A percentile compares a stretch with the other conserved stretches of the same genome.
Evolutionary conservation across 2,329 filamentous ascomycete genomes (phyloP).

Genomic region (Colletotrichum graminicola): DNA sequence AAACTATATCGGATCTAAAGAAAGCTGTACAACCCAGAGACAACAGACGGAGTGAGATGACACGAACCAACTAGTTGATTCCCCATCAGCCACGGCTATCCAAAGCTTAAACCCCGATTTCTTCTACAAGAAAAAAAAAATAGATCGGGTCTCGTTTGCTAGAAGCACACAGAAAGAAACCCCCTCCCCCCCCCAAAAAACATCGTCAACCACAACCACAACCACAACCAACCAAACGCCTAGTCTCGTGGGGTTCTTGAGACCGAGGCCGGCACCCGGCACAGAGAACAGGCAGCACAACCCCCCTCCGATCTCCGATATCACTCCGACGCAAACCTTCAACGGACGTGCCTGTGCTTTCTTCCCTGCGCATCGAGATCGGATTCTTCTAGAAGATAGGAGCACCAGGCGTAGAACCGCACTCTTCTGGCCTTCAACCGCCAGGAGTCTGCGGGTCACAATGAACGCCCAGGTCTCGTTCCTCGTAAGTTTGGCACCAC

Average conservation of each 20-base stretch:
- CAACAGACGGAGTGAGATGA: conserved; percentile 9
- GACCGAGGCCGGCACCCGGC: conserved; percentile 6
- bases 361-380: conserved; percentile 21
- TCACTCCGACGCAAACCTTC: conserved; percentile 11
- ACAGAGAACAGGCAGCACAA: conserved; percentile 9
- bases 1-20: conserved; percentile 7
- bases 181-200: too few relatives aligned
- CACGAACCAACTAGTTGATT: conserved; percentile 12
- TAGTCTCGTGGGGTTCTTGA: conserved; percentile 23
- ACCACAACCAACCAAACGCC: neutral
- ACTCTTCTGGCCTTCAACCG: conserved; percentile 19
- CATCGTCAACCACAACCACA: neutral
- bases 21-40: conserved; percentile 12
- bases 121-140: neutral
- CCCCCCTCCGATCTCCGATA: conserved; percentile 23
- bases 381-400: conserved; percentile 14
- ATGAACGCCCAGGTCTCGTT: conserved; percentile 69
- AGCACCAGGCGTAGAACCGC: neutral
- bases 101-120: conserved; percentile 23
- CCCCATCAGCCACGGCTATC: conserved; percentile 16
- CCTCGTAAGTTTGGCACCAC: neutral
- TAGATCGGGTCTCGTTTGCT: neutral
- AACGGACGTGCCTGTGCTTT: conserved; percentile 17
- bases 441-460: conserved; percentile 43
- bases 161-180: too few relatives aligned